Conservation (phyloP, 345 rosid genomes). For the Brassica carinata region DNA sequence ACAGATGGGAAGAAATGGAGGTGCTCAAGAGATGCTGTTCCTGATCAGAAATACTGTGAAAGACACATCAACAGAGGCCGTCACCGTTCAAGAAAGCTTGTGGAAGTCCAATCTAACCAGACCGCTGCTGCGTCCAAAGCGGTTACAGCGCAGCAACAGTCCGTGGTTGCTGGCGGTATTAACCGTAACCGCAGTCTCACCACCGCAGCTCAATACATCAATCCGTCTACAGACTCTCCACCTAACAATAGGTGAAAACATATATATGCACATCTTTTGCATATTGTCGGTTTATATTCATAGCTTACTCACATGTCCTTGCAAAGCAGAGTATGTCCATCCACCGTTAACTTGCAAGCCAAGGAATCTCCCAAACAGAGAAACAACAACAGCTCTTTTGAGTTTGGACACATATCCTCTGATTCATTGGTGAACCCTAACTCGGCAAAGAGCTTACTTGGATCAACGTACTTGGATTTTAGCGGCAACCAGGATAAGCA, state of each 20-base stretch:
- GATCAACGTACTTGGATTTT: slow-evolving; percentile 45
- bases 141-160: slow-evolving; percentile 38
- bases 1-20: slow-evolving; percentile 92
- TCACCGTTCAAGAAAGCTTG: slow-evolving; percentile 89
- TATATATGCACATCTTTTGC: background rate
- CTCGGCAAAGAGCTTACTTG: slow-evolving; percentile 37
- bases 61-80: slow-evolving; percentile 85
- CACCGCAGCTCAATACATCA: slow-evolving; percentile 35
- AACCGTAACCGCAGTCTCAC: slow-evolving; percentile 37
- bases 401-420: slow-evolving; percentile 57
- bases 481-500: slow-evolving; percentile 43
- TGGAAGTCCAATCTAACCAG: slow-evolving; percentile 65
- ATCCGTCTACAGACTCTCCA: slow-evolving; percentile 26
- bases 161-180: slow-evolving; percentile 36
- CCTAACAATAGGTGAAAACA: no score
- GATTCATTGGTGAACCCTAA: slow-evolving; percentile 50
- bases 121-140: slow-evolving; percentile 46
- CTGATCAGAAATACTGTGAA: slow-evolving; percentile 82
- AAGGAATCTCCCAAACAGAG: slow-evolving; percentile 45
- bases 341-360: slow-evolving; percentile 41
- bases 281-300: background rate
- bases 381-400: slow-evolving; percentile 29
- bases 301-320: slow-evolving; percentile 1
- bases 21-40: slow-evolving; percentile 72
- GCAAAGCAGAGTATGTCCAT: slow-evolving; percentile 44